Evolutionary conservation across 148 eudicot genomes (phyloP), one percentile per base, ranked within the genome.

Genomic region (Bassia scoparia): DNA sequence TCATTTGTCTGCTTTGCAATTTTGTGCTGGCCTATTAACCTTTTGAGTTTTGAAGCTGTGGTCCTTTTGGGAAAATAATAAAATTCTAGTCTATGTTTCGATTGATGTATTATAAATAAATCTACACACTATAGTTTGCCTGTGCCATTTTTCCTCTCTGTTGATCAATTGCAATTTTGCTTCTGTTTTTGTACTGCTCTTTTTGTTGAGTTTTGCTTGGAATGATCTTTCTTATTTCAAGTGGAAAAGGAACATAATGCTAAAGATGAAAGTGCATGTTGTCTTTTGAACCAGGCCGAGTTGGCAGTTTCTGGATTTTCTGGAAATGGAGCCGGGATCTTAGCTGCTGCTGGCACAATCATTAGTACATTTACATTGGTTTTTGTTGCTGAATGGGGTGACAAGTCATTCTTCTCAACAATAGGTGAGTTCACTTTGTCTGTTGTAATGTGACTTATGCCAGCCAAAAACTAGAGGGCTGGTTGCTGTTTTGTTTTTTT

Each of bases 311-410:
- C 99, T 55, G 96, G 90, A 43, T 81, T 96, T 76, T 84, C 94
- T 68, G 96, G 99, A 72, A 85, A 86, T 74, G 97, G 99, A 61
- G 94, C 97, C 63, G 97, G 97, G 52, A 85, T 92, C 69, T 78
- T 96, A 83, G 87, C 99, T 34, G 81, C 94, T 77, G 94, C 99
- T 11, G 83, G 76, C 87, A 90, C 99, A 29, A 84, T 89, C 77
- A 48, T 85, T 31, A 90, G 97, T 80, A 92, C 97, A 27, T 95
- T 95, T 80, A 76, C 79, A 66, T 76, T 95, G 69, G 98, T 91
- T 74, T 95, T 95, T 74, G 97, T 96, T 70, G 99, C 99, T 77
- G 99, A 96, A 79, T 96, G 97, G 99, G 99, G 99, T 54, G 99
- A 95, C 81, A 95, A 95, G 82, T 95, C 99, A 29, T 95, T 95